Conservation (phyloP, 1,139 yeast species). For the Lodderomyces elongisporus region DNA sequence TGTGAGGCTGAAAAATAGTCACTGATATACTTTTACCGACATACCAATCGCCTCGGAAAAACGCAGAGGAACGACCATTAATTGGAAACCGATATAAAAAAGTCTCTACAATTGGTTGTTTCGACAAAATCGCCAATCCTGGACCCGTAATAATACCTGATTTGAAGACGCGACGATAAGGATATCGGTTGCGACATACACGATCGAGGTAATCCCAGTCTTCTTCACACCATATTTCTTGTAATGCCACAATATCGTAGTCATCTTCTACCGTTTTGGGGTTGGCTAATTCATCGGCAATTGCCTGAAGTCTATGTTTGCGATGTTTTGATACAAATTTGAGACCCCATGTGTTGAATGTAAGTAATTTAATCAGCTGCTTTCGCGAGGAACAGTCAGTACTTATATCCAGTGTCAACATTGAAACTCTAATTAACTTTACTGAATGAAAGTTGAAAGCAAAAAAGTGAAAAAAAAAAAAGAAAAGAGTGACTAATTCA, state of each 20-base stretch:
- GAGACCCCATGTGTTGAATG: conserved; percentile 86
- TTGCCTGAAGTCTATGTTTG: conserved; percentile 59
- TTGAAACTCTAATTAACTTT: too few relatives aligned
- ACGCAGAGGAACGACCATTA: conserved; percentile 92
- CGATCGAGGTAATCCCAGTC: conserved; percentile 68
- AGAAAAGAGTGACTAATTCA: too few relatives aligned
- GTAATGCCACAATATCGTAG: conserved; percentile 84
- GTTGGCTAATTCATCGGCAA: conserved; percentile 61
- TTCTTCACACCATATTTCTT: conserved; percentile 85
- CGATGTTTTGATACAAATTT: conserved; percentile 74
- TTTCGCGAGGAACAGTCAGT: too few relatives aligned
- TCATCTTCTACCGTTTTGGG: conserved; percentile 32
- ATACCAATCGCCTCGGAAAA: conserved; percentile 93
- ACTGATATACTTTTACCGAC: conserved; percentile 91
- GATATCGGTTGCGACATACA: conserved; percentile 46
- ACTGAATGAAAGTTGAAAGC: conserved; percentile 8
- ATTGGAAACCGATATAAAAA: conserved; percentile 81
- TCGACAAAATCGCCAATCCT: conserved; percentile 80
- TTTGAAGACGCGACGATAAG: conserved; percentile 64
- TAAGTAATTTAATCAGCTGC: conserved; percentile 43
- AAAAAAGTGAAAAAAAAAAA: too few relatives aligned
- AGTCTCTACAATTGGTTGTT: conserved; percentile 75
- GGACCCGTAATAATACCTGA: conserved; percentile 92
- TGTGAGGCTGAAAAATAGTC: conserved; percentile 55
- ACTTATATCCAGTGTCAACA: too few relatives aligned